Conservation (phyloP, 176 grass and related monocot genomes). For the Triticum monococcum region DNA sequence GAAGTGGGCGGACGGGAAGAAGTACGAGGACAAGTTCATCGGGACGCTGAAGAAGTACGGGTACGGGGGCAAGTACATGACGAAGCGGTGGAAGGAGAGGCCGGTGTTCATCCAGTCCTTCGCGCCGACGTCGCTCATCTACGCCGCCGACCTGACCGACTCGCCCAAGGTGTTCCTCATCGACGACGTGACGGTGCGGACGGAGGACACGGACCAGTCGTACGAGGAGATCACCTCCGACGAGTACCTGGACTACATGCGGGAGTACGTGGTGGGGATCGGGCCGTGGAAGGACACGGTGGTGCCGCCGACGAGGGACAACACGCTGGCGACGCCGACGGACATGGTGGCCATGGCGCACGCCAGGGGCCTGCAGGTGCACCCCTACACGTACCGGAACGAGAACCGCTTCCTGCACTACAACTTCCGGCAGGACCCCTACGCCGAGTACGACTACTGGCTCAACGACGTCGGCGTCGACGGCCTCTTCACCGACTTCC, state of each 20-base stretch:
- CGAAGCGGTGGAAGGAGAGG: slow-evolving; percentile 10
- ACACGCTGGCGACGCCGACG: slow-evolving; percentile 34
- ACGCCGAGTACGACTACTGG: slow-evolving; percentile 63
- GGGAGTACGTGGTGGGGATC: slow-evolving; percentile 35
- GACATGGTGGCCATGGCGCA: slow-evolving; percentile 55
- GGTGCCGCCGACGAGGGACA: slow-evolving; percentile 47
- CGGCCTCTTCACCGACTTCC: slow-evolving; percentile 55
- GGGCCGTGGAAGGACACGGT: slow-evolving; percentile 59
- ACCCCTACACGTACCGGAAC: slow-evolving; percentile 56
- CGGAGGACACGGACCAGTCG: slow-evolving; percentile 59
- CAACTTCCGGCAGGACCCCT: slow-evolving; percentile 54
- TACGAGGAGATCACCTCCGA: slow-evolving; percentile 55
- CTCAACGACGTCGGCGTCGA: slow-evolving; percentile 44
- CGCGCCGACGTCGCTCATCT: slow-evolving; percentile 41
- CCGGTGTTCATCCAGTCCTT: slow-evolving; percentile 56
- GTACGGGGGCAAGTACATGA: slow-evolving; percentile 50
- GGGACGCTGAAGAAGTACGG: slow-evolving; percentile 54
- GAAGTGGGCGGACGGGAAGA: slow-evolving; percentile 49
- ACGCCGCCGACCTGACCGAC: slow-evolving; percentile 34
- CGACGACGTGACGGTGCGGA: slow-evolving; percentile 46
- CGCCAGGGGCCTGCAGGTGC: slow-evolving; percentile 45
- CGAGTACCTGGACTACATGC: slow-evolving; percentile 50
- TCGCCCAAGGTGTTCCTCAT: slow-evolving; percentile 47
- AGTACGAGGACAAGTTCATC: slow-evolving; percentile 53
- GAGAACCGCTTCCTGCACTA: slow-evolving; percentile 56